Percentiles rank a stretch among this genome's conserved stretches.
Conservation (phyloP, 495 filamentous ascomycete species). For the Tricharina praecox region DNA sequence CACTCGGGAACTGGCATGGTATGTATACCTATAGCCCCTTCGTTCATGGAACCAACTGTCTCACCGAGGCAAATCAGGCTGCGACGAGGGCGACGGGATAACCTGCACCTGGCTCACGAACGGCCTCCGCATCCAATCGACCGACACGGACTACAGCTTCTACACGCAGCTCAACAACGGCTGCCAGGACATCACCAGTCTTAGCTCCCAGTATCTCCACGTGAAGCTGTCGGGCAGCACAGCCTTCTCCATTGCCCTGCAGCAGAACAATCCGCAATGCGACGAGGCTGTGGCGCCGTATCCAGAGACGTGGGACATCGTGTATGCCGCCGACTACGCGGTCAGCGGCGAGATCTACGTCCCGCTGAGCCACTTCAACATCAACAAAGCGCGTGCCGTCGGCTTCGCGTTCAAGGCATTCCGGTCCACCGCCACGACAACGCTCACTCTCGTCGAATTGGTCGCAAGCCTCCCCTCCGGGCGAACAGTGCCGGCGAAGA, state of each 20-base stretch:
- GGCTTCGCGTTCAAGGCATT: conserved; percentile 56
- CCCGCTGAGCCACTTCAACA: conserved; percentile 54
- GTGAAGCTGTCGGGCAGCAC: conserved; percentile 47
- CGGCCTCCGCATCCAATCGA: conserved; percentile 41
- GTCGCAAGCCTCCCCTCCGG: conserved; percentile 35
- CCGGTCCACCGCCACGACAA: conserved; percentile 34
- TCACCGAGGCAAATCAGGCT: conserved; percentile 19
- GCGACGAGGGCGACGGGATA: conserved; percentile 40
- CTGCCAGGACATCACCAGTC: conserved; percentile 44
- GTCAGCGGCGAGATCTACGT: conserved; percentile 47
- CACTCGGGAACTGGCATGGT: conserved; percentile 53
- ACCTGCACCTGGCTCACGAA: conserved; percentile 33
- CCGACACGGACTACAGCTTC: conserved; percentile 52
- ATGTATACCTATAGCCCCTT: background rate
- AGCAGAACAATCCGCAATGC: conserved; percentile 52
- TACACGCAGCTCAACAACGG: conserved; percentile 45
- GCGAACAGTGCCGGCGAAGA: conserved; percentile 41
- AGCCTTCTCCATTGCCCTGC: conserved; percentile 49
- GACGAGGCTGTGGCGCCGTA: conserved; percentile 40
- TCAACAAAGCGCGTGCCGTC: conserved; percentile 41
- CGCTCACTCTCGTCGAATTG: conserved; percentile 51
- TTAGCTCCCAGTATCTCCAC: conserved; percentile 46
- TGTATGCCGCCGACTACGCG: conserved; percentile 49
- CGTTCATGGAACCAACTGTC: background rate
- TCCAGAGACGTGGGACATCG: conserved; percentile 56